These are phyloP conservation scores for Colletotrichum liaoningense DNA, from an alignment of 2,329 filamentous ascomycete genomes.

Conservation along the genomic window DNA sequence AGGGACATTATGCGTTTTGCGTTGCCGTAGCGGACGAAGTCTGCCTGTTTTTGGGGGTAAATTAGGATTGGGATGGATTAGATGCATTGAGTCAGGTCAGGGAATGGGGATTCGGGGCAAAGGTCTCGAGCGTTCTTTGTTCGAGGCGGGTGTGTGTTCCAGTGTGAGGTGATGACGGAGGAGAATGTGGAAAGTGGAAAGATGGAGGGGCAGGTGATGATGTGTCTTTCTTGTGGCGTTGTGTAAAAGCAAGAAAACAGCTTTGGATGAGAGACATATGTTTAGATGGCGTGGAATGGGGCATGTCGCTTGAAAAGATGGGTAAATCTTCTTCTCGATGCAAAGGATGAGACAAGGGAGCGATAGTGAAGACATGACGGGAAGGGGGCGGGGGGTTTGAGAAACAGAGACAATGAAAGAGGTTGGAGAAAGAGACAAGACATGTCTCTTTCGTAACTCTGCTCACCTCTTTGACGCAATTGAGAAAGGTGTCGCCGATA, in stretches of 20 bases:
- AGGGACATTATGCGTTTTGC: slow-evolving; percentile 92
- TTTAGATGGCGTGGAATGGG: neutral
- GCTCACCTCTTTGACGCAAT: slow-evolving; percentile 71
- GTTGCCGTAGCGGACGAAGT: slow-evolving; percentile 88
- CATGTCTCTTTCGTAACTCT: neutral
- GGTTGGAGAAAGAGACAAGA: neutral
- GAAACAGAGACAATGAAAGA: neutral
- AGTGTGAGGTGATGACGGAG: neutral
- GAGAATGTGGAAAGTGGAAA: neutral
- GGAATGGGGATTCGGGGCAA: neutral
- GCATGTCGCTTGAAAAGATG: neutral
- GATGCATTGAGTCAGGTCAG: neutral
- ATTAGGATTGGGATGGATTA: neutral
- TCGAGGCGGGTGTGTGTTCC: no score
- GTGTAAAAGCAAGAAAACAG: neutral
- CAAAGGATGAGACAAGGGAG: neutral
- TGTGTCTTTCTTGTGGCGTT: neutral
- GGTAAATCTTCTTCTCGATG: neutral
- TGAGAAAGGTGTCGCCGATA: slow-evolving; percentile 72
- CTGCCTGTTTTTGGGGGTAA: slow-evolving; percentile 63
- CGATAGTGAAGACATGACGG: neutral
- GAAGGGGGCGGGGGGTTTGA: neutral
- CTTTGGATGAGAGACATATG: neutral
- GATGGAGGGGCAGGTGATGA: neutral
- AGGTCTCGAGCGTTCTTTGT: neutral